A percentile compares a stretch with the other conserved stretches of the same genome.
phyloP scores from a whole-genome alignment of 371 early-diverging fungal species.

The Mucor velutinosus region DNA sequence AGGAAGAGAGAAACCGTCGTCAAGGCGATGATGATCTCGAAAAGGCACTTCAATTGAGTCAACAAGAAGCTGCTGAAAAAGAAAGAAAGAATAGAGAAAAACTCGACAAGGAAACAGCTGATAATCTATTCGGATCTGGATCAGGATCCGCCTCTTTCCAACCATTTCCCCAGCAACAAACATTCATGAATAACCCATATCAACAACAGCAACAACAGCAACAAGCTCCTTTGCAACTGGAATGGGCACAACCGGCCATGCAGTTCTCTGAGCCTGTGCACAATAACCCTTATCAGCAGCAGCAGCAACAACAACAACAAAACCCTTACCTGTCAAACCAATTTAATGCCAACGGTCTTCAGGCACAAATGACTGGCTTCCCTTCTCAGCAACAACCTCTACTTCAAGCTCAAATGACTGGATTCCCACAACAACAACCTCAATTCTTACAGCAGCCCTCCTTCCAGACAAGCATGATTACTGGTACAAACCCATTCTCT shows the following conservation, averaged over 20 bases:
- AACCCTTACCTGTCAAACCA: conserved; percentile 31
- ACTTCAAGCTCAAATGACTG: conserved; percentile 28
- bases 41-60: conserved; percentile 46
- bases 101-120: conserved; percentile 43
- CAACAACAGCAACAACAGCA: conserved; percentile 22
- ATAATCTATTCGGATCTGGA: conserved; percentile 5
- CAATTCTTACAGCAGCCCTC: conserved; percentile 9
- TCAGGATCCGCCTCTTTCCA: conserved; percentile 2
- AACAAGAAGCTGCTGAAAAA: conserved; percentile 44
- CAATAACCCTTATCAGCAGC: conserved; percentile 30
- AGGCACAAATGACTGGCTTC: conserved; percentile 25
- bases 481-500: conserved; percentile 28
- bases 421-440: conserved; percentile 3
- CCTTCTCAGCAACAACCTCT: conserved; percentile 14
- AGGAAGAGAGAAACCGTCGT: conserved; percentile 33
- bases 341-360: conserved; percentile 36
- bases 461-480: conserved; percentile 23
- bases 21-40: conserved; percentile 46
- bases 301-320: conserved; percentile 21
- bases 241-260: conserved; percentile 18
- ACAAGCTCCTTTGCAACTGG: conserved; percentile 20
- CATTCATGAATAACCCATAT: conserved; percentile 35
- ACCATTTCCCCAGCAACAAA: conserved; percentile 21
- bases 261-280: conserved; percentile 36
- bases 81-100: conserved; percentile 35